phyloP scores from a whole-genome alignment of 345 rosid genomes.

The Hevea brasiliensis region DNA sequence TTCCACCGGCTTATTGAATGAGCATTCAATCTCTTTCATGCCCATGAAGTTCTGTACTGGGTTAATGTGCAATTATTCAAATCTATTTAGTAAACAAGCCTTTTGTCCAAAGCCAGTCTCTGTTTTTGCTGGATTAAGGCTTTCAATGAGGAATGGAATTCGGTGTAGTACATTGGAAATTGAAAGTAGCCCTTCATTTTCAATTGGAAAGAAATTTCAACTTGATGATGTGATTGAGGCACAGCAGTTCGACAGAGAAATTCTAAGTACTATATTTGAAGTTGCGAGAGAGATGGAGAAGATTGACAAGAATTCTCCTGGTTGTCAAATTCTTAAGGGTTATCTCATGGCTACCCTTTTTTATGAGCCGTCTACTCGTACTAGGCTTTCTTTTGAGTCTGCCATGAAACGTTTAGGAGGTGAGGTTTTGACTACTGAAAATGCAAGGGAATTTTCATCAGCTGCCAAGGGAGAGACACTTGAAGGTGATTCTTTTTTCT shows the following conservation, averaged over 20 bases:
- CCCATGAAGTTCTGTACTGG: slow-evolving; percentile 21
- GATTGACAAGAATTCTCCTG: slow-evolving; percentile 67
- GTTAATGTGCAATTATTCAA: slow-evolving; percentile 23
- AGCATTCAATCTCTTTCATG: neutral
- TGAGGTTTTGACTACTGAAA: slow-evolving; percentile 93
- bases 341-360: slow-evolving; percentile 91
- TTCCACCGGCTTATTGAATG: slow-evolving; percentile 10
- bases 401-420: slow-evolving; percentile 97
- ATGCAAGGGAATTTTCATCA: slow-evolving; percentile 90
- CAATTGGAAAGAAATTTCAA: slow-evolving; percentile 58
- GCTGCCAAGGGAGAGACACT: slow-evolving; percentile 99
- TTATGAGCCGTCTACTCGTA: slow-evolving; percentile 95
- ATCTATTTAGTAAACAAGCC: slow-evolving; percentile 14
- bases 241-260: slow-evolving; percentile 86
- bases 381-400: slow-evolving; percentile 96
- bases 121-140: slow-evolving; percentile 19
- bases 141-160: slow-evolving; percentile 23
- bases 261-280: slow-evolving; percentile 67
- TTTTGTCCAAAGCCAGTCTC: slow-evolving; percentile 22
- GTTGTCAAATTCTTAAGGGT: slow-evolving; percentile 82
- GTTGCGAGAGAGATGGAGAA: slow-evolving; percentile 86
- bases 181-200: slow-evolving; percentile 23
- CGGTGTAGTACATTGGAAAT: slow-evolving; percentile 44
- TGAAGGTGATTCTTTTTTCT: slow-evolving; percentile 53
- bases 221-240: slow-evolving; percentile 87